Evolutionary conservation across 2,329 filamentous ascomycete species (phyloP), one percentile per base, ranked within the genome.

Genomic region (Gliomastix tumulicola): DNA sequence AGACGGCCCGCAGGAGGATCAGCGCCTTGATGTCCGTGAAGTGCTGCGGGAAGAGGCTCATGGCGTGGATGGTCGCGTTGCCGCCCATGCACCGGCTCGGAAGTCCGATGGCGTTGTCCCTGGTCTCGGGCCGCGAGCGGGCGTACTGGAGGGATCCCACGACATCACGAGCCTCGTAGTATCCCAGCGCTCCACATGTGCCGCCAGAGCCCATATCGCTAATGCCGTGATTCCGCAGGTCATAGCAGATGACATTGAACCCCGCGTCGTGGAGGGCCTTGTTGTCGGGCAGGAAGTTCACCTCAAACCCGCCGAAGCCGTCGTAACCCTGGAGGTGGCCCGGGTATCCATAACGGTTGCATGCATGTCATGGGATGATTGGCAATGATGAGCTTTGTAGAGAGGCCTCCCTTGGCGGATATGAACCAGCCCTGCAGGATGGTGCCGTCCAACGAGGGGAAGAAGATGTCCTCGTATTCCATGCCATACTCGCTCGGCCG

Each of bases 231-330:
- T 41, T 39, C 18, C 36, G 39, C 7, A 41, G 16, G 22, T 66
- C 16, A 61, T 69, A 25, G 63, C 66, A 5, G 10, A 41, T 28
- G 15, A 41, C 30, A 27, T 41, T 41, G 11, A 23, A 41, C 4
- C 39, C 36, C 13, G 36, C 36, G 12, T 41, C 39, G 30, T 38
- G 39, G 7, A 41, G 39, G n/a, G 34, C 34, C 27, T 41, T 41
- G 18, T 32, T 38, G 39, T 41, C 39, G 5, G 36, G 39, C 7
- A 38, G 25, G 36, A 41, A 41, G 32, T 36, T 41, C 8, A 41
- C 18, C 9, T 41, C 36, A 4, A 41, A 35, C 22, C 39, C 23
- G 36, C 17, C 22, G 27, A 36, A 23, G 33, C 28, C 22, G 21
- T 33, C 28, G n/a, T 20, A 41, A 8, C 28, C 28, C 17, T 38